Evolutionary conservation across 2,329 filamentous ascomycete species (phyloP).

Genomic region (Paraphoma sp.): DNA sequence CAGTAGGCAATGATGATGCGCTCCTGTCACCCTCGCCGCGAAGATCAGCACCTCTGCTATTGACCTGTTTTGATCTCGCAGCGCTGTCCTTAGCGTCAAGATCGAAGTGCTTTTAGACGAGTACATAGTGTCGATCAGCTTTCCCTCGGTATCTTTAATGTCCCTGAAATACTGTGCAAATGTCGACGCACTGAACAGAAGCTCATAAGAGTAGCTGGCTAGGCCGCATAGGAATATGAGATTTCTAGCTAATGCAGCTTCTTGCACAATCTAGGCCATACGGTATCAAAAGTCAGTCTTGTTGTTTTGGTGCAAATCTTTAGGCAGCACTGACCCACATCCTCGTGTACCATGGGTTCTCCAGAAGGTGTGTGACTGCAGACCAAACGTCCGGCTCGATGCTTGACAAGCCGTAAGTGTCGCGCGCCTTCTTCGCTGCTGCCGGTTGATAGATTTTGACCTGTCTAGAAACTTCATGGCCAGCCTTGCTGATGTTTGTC

Average conservation of each 20-base stretch:
- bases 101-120: no score
- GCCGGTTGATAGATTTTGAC: background rate
- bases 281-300: background rate
- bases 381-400: background rate
- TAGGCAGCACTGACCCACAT: background rate
- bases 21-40: background rate
- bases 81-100: no score
- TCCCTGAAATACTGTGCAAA: background rate
- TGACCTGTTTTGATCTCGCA: no score
- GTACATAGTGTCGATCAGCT: background rate
- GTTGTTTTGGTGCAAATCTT: background rate
- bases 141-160: background rate
- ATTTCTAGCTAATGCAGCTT: background rate
- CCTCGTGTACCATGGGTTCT: background rate
- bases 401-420: background rate
- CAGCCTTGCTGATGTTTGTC: background rate
- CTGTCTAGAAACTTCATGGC: background rate
- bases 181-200: background rate
- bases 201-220: background rate
- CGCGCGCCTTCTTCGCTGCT: background rate
- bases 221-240: background rate
- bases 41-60: background rate
- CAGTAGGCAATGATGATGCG: background rate
- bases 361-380: background rate
- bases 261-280: background rate